Evolutionary conservation across 495 filamentous ascomycete genomes (phyloP), one percentile per base, ranked within the genome.

Genomic region (Stereocaulon alpinum): DNA sequence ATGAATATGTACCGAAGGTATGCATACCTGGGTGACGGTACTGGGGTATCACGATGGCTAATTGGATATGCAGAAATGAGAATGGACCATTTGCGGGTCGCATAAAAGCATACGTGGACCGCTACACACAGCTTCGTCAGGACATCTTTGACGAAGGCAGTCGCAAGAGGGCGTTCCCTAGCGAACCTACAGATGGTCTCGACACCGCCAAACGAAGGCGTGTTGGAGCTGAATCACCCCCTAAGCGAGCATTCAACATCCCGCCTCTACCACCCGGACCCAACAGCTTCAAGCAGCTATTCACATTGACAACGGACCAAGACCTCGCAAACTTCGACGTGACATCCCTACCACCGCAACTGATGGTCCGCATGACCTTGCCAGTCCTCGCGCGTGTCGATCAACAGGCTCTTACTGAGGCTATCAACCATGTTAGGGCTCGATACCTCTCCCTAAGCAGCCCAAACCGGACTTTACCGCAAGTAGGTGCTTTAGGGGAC

Each of bases 81-180:
- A 82, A 80, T 40, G 82, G 85, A 55, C 82, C 86, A 9, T 71
- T 88, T 32, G 75, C 77, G 11, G 76, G 75, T 0, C 84, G 85
- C 29, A 91, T 99, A 65, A 85, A 91, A 49, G 85, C 90, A 66
- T 82, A 95, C 66, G 73, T 93, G 10, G 88, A 93, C 41, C 79
- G 87, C 57, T 74, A 96, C 48, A 80, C 82, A 70, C 86, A 89
- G 56, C 82, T 81, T 34, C 82, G 86, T 44, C 71, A 80, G 10
- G 90, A 95, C 55, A 77, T 86, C 9, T 82, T 91, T 43, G 89
- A 95, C 55, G 86, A 89, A 47, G 74, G 77, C 40, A 85, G 79
- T 48, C 81, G 86, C 40, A 99, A 99, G 69, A 81, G 94, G 52
- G 78, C 77, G 7, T 72, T 81, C 12, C 81, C 82, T n/a, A 76